Evolutionary conservation across 768 basidiomycete species (phyloP).

Genomic region (Chalciporus chontae): DNA sequence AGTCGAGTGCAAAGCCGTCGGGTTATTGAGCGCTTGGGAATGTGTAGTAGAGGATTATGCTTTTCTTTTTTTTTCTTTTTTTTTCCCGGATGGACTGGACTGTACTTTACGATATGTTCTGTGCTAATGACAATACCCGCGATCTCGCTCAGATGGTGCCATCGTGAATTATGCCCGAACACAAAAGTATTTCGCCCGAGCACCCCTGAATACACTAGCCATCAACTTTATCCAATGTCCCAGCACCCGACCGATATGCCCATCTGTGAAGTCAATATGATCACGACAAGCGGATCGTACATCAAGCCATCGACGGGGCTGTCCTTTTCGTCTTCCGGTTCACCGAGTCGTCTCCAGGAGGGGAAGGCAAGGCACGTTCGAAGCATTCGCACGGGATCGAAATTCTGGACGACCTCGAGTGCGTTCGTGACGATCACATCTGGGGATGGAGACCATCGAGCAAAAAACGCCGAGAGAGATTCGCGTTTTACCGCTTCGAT

Average conservation of each 20-base stretch:
- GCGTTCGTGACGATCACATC: conserved; percentile 42
- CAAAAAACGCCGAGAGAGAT: conserved; percentile 52
- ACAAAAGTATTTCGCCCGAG: too few species aligned
- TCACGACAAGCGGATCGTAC: conserved; percentile 81
- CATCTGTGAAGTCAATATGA: conserved; percentile 63
- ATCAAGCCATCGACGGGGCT: conserved; percentile 36
- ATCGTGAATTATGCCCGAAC: too few species aligned
- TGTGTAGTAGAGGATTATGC: background rate
- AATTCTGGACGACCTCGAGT: conserved; percentile 62
- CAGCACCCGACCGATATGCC: too few species aligned
- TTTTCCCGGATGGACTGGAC: background rate
- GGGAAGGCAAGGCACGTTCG: conserved; percentile 74
- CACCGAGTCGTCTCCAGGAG: conserved; percentile 50
- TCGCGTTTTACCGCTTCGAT: conserved; percentile 69
- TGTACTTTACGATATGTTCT: background rate
- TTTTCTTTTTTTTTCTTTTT: conserved; percentile 1
- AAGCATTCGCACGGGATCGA: conserved; percentile 68
- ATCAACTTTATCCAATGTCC: too few species aligned
- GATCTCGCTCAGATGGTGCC: background rate
- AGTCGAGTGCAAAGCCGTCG: conserved; percentile 64
- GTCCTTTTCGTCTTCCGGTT: conserved; percentile 28
- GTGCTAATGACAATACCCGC: background rate
- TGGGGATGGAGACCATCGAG: conserved; percentile 56
- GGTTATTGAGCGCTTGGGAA: conserved; percentile 52
- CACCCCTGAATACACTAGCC: too few species aligned